Percentiles rank a stretch among this genome's conserved stretches.
phyloP scores from a whole-genome alignment of 139 green algal species.

The Astrephomene gubernaculifera region DNA sequence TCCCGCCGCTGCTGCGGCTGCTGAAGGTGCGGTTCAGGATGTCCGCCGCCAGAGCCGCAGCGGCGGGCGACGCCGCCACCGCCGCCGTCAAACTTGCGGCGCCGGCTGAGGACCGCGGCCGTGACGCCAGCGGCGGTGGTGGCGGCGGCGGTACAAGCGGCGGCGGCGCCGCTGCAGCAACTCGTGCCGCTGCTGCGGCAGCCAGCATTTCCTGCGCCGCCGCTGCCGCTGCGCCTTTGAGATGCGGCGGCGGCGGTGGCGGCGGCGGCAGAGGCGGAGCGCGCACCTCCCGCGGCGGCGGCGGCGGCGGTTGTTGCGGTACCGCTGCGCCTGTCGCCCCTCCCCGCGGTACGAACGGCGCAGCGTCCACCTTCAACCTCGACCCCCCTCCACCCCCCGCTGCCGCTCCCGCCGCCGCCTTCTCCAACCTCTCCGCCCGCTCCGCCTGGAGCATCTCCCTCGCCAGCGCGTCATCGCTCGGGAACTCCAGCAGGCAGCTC shows the following conservation, averaged over 20 bases:
- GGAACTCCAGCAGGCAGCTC: constrained; percentile 35
- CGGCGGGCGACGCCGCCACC: background rate
- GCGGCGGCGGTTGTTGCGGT: background rate
- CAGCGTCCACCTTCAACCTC: background rate
- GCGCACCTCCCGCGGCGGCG: background rate
- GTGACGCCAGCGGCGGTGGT: no score
- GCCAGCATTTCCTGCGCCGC: background rate
- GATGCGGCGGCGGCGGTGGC: background rate
- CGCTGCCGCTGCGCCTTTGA: no score
- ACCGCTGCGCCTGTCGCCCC: background rate
- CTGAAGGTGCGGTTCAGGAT: background rate
- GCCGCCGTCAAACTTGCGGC: background rate
- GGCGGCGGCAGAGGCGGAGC: background rate
- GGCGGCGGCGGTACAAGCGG: background rate
- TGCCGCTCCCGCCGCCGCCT: background rate
- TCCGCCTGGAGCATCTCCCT: constrained; percentile 35
- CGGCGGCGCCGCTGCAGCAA: background rate
- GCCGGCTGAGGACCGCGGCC: no score
- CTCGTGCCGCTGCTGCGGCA: background rate
- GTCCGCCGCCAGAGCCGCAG: background rate
- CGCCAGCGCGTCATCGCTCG: constrained; percentile 29
- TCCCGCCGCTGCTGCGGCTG: background rate
- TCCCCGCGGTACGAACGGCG: constrained; percentile 5
- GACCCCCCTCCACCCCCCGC: background rate
- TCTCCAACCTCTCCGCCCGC: background rate